Base-by-base conservation (phyloP, 2,329 filamentous ascomycete genomes). In the Aureobasidium sp. region DNA sequence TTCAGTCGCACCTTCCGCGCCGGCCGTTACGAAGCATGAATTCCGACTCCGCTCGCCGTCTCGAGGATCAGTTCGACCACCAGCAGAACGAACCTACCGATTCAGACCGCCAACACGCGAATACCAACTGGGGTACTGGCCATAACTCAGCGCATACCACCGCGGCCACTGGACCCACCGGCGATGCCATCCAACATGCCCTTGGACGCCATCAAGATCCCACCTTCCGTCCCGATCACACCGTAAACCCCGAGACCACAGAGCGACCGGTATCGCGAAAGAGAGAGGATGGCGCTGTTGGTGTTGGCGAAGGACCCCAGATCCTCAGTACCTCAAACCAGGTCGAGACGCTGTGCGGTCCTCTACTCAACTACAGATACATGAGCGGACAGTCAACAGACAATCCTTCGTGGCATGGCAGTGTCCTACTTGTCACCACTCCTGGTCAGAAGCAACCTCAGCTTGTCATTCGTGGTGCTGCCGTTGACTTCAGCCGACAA, bases 381-480 rank as follows among this genome's bases (percentile, higher is more conserved):
- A 91, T 88, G 84, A 84, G 87, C 68, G 82, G 81, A 32, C 78
- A 74, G 64, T 66, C 73, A 60, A 70, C 73, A 2, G 73, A 75
- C 32, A 70, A 68, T 53, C 77, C 78, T 42, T 77, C 76, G 44
- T 97, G 93, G 92, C 80, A 89, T 68, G 92, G 93, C 63, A 96
- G 91, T 72, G 89, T 96, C 8, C 78, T 97, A 68, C 78, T 97
- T 55, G 91, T 97, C 58, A 89, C 87, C 17, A 86, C 82, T 57
- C 88, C 91, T 5, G 88, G 88, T 27, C 85, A 84, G 69, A 77
- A 79, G 23, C 82, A 84, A 65, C 80, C 82, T 0, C 77, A 82
- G 65, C 85, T 95, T 44, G 79, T 80, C 29, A 74, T 93, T 67
- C 75, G 73, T 17, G 75, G 76, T 20, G 76, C 75, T 37, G 50